Evolutionary conservation across 441 rosid genomes (phyloP), one percentile per base, ranked within the genome.

Genomic region (Brassica hybrid): DNA sequence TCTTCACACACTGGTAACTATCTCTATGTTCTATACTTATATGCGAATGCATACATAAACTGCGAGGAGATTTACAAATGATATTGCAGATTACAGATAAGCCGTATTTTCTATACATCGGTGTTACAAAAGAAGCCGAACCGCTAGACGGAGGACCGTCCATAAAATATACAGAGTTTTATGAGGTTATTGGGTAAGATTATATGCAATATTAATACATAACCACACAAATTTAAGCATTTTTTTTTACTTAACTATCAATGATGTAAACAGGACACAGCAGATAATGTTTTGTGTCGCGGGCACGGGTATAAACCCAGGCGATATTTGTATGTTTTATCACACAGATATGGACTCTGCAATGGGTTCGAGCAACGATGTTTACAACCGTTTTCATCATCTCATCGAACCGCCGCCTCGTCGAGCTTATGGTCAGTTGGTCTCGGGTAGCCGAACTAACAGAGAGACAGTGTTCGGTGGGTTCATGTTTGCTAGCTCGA

Each of bases 281-380:
- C 67, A 63, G 0, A 67, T 38, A 3, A 76, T 43, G 73, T 78
- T 88, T 21, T 43, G 60, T 7, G 82, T 88, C 7, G 73, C 82
- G 36, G 89, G 88, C 21, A 67, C 73, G 18, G 89, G 85, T 65
- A 61, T 86, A 59, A 77, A 61, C 66, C 84, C 84, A 5, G 87
- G 88, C 3, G 91, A 88, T 54, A 34, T 77, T 64, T 85, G 86
- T 75, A 63, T 84, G 32, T 81, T 86, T 79, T 85, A 82, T 82
- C 86, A 88, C 54, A 79, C 89, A 0, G 89, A 88, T 36, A 56
- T 77, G 7, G 86, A 71, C 0, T 80, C 87, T 13, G 85, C 88
- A 61, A 41, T 74, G 32, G 56, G 70, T n/a, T 69, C 87, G 5
- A 71, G 75, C 63, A 58, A 25, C 4, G 54, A 60, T 6, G 84